A percentile compares a stretch with the other conserved stretches of the same genome.
Evolutionary conservation across 2,329 filamentous ascomycete species (phyloP).

Genomic region (Aspergillus pseudoviridinutans): DNA sequence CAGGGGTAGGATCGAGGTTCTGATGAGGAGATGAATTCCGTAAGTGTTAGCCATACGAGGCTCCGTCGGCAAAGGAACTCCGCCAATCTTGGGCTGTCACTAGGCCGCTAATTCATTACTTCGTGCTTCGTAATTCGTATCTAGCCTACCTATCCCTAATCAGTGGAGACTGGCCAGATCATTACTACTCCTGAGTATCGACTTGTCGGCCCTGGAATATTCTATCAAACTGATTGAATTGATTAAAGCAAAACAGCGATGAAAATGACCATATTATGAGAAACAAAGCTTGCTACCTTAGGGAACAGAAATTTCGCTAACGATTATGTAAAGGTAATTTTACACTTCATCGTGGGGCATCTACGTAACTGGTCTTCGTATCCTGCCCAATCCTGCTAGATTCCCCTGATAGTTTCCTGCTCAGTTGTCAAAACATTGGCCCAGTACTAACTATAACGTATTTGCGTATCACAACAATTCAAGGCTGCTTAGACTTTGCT

Average conservation of each 20-base stretch:
- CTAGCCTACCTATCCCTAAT: not conserved
- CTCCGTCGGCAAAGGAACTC: not conserved
- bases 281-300: not conserved
- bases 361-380: not conserved
- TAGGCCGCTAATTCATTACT: too few relatives aligned
- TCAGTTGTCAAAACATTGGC: not conserved
- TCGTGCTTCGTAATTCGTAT: too few relatives aligned
- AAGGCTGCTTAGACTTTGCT: not conserved
- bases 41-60: not conserved
- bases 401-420: not conserved
- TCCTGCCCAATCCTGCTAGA: not conserved
- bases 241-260: not conserved
- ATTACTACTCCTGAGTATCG: not conserved
- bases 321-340: not conserved
- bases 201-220: not conserved
- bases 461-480: not conserved
- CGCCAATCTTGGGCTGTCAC: not conserved
- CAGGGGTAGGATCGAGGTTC: not conserved
- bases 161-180: not conserved
- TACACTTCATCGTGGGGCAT: not conserved
- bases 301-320: not conserved
- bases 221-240: too few relatives aligned
- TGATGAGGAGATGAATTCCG: not conserved
- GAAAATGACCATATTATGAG: not conserved
- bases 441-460: not conserved